Conservation (phyloP, 202 grass and related monocot genomes). For the Carex sylvatica region DNA sequence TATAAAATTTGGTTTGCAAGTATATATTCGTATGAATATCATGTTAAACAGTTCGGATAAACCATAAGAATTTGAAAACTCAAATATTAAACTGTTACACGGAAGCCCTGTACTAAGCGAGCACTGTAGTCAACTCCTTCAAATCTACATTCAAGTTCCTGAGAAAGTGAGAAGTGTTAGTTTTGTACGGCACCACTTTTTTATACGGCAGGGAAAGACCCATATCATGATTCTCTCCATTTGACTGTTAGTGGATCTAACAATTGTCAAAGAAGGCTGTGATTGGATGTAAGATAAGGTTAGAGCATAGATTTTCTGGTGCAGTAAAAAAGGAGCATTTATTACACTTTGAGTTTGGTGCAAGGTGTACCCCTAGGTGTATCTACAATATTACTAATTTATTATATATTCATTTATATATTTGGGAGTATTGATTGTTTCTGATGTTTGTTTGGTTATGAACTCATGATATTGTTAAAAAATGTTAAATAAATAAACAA, state of each 20-base stretch:
- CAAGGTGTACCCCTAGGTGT: not conserved
- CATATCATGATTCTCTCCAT: not conserved
- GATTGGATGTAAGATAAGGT: slow-evolving; percentile 20
- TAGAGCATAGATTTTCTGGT: slow-evolving; percentile 10
- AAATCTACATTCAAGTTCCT: too few species aligned
- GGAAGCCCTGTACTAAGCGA: too few species aligned
- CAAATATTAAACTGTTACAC: too few species aligned
- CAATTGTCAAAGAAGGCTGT: slow-evolving; percentile 6
- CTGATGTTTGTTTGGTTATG: slow-evolving; percentile 5
- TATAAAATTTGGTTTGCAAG: too few species aligned
- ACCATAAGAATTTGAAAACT: too few species aligned
- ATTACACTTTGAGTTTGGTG: slow-evolving; percentile 25
- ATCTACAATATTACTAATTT: not conserved
- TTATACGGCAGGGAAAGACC: not conserved
- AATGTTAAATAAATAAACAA: slow-evolving; percentile 1
- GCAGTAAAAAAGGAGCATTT: slow-evolving; percentile 17
- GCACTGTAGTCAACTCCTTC: too few species aligned
- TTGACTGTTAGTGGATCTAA: not conserved
- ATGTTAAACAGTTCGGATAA: too few species aligned
- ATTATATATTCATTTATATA: not conserved
- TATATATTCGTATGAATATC: too few species aligned
- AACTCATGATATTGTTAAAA: not conserved
- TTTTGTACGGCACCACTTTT: not conserved
- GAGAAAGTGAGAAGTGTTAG: not conserved
- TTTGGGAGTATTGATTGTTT: not conserved